Evolutionary conservation across 108 stramenopile genomes (phyloP).

Genomic region (Skeletonema grethae): DNA sequence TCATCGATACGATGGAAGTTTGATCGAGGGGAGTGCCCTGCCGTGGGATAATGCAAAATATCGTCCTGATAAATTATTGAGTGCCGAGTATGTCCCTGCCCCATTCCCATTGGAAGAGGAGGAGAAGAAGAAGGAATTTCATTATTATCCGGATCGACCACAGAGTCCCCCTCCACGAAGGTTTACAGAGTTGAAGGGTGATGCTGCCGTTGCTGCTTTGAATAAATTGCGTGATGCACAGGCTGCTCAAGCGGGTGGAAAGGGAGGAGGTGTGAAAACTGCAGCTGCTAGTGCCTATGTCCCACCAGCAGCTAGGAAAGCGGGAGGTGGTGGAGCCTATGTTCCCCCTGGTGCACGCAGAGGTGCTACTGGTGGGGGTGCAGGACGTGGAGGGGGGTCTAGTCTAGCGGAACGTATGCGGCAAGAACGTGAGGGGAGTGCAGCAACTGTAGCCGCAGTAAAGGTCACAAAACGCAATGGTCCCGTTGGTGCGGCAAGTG

Average conservation of each 20-base stretch:
- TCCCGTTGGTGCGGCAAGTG: slow-evolving; percentile 47
- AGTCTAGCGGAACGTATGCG: slow-evolving; percentile 83
- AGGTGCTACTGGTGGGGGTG: slow-evolving; percentile 13
- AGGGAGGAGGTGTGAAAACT: slow-evolving; percentile 30
- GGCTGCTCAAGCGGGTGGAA: slow-evolving; percentile 6
- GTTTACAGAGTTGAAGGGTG: slow-evolving; percentile 50
- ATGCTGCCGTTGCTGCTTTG: slow-evolving; percentile 42
- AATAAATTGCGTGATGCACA: slow-evolving; percentile 21
- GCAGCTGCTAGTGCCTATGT: slow-evolving; percentile 57
- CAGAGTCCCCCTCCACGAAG: slow-evolving; percentile 68
- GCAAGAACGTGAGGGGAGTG: slow-evolving; percentile 75
- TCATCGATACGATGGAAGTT: slow-evolving; percentile 83
- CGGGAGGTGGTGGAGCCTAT: slow-evolving; percentile 49
- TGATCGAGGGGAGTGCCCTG: slow-evolving; percentile 47
- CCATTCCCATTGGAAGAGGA: slow-evolving; percentile 14
- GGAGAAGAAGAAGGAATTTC: slow-evolving; percentile 20
- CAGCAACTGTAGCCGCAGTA: slow-evolving; percentile 57
- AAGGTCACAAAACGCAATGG: slow-evolving; percentile 34
- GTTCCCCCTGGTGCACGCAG: slow-evolving; percentile 80
- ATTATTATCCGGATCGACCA: slow-evolving; percentile 85
- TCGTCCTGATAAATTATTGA: slow-evolving; percentile 65
- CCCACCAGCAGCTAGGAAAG: slow-evolving; percentile 74
- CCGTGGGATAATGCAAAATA: slow-evolving; percentile 84
- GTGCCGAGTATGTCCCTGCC: slow-evolving; percentile 75
- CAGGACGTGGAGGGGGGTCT: slow-evolving; percentile 51